These are phyloP conservation scores for Silene vulgaris DNA, from an alignment of 179 eudicot genomes.

Conservation along the genomic window DNA sequence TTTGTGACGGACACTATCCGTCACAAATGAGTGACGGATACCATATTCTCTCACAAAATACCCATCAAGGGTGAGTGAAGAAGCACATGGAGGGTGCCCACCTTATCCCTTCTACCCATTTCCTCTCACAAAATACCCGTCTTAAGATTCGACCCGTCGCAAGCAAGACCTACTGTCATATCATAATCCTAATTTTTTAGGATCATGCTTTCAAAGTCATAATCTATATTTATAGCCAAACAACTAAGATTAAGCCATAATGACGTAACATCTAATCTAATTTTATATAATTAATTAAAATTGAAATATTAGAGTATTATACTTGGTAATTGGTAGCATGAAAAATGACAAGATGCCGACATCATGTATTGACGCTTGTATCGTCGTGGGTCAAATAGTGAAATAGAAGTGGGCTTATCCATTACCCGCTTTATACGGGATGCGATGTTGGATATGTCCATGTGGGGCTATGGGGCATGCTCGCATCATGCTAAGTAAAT, in stretches of 20 bases:
- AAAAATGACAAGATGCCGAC: constrained; percentile 8
- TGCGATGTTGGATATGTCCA: neutral
- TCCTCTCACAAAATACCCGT: no score
- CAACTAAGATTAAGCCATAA: neutral
- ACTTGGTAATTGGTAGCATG: neutral
- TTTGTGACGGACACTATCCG: no score
- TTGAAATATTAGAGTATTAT: neutral
- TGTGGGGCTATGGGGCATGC: neutral
- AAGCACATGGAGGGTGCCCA: no score
- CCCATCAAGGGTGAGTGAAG: no score
- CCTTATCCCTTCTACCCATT: no score
- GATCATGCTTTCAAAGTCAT: neutral
- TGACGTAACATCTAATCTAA: constrained; percentile 8
- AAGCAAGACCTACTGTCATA: no score
- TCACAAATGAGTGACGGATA: no score
- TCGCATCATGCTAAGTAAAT: neutral
- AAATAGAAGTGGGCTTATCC: constrained; percentile 8
- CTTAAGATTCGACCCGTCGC: no score
- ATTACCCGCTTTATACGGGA: constrained; percentile 11
- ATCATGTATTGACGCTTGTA: constrained; percentile 5
- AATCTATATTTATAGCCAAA: constrained; percentile 7
- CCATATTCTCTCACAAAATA: no score
- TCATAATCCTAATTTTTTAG: neutral
- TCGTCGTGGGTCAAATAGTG: constrained; percentile 1
- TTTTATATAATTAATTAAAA: neutral